Evolutionary conservation across 768 basidiomycete species (phyloP).

Genomic region (Termitomyces heimii): DNA sequence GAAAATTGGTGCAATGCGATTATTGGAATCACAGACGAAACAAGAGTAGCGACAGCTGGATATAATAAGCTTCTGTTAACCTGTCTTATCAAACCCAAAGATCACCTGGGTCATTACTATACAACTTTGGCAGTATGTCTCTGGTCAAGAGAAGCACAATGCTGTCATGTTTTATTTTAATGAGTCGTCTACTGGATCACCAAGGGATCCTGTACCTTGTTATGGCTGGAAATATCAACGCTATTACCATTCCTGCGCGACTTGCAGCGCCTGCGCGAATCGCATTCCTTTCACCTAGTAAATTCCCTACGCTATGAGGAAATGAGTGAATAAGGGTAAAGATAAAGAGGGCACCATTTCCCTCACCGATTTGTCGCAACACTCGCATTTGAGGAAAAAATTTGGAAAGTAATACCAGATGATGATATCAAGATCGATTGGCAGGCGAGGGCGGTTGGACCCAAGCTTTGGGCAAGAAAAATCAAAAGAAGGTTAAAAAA

Average conservation of each 20-base stretch:
- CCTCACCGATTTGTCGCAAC: slow-evolving; percentile 75
- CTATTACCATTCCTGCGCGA: slow-evolving; percentile 52
- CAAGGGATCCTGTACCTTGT: background rate
- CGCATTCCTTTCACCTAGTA: slow-evolving; percentile 10
- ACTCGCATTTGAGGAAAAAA: slow-evolving; percentile 72
- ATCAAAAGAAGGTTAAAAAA: background rate
- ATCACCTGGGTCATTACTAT: slow-evolving; percentile 59
- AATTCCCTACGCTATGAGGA: slow-evolving; percentile 5
- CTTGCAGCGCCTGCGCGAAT: slow-evolving; percentile 18
- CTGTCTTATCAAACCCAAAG: background rate
- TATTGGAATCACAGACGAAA: slow-evolving; percentile 65
- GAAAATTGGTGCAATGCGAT: slow-evolving; percentile 80
- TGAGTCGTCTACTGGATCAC: background rate
- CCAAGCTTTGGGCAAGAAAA: background rate
- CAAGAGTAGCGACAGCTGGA: slow-evolving; percentile 46
- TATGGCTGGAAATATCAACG: background rate
- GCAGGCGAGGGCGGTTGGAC: background rate
- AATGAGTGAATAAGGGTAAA: background rate
- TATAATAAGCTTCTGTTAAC: background rate
- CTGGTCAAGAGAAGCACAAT: background rate
- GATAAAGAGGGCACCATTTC: too few relatives aligned
- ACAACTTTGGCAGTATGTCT: slow-evolving; percentile 55
- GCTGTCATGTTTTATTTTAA: background rate
- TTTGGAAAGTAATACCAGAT: slow-evolving; percentile 65
- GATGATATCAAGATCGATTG: background rate